A percentile compares a stretch with the other conserved stretches of the same genome.
Conservation (phyloP, 768 basidiomycete species). For the Amanita phalloides region DNA sequence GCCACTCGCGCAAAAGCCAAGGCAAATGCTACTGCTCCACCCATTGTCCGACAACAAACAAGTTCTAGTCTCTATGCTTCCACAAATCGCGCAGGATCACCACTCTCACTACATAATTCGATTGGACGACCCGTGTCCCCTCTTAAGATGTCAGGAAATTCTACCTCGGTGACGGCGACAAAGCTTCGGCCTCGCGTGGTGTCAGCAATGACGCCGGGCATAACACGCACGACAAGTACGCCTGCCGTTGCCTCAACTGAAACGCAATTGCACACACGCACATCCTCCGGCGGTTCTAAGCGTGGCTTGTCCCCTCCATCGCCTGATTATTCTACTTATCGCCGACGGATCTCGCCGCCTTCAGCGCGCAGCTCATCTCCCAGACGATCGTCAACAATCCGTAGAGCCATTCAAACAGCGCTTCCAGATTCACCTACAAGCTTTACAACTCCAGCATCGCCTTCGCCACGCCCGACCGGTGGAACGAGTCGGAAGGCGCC, state of each 20-base stretch:
- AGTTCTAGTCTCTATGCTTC: slow-evolving; percentile 59
- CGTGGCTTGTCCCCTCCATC: slow-evolving; percentile 31
- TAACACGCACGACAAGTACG: slow-evolving; percentile 1
- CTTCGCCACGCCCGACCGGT: slow-evolving; percentile 18
- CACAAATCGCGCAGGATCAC: slow-evolving; percentile 34
- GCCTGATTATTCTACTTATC: slow-evolving; percentile 24
- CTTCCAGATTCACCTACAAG: slow-evolving; percentile 27
- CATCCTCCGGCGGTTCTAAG: slow-evolving; percentile 24
- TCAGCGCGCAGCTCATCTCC: slow-evolving; percentile 23
- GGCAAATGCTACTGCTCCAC: slow-evolving; percentile 73
- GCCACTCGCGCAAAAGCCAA: slow-evolving; percentile 85
- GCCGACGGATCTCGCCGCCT: slow-evolving; percentile 41
- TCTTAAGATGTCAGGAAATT: slow-evolving; percentile 20
- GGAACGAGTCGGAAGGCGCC: slow-evolving; percentile 13
- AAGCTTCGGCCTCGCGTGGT: slow-evolving; percentile 32
- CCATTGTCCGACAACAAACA: slow-evolving; percentile 71
- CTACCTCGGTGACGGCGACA: slow-evolving; percentile 13
- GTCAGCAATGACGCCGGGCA: slow-evolving; percentile 16
- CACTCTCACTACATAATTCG: slow-evolving; percentile 26
- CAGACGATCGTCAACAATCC: slow-evolving; percentile 22
- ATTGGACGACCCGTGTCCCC: slow-evolving; percentile 36
- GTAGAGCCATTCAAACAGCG: slow-evolving; percentile 25
- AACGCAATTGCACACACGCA: slow-evolving; percentile 26
- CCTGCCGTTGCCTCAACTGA: slow-evolving; percentile 4
- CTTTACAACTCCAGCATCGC: slow-evolving; percentile 19